phyloP scores from a whole-genome alignment of 1,139 yeast genomes.

The Pichia sp. region DNA sequence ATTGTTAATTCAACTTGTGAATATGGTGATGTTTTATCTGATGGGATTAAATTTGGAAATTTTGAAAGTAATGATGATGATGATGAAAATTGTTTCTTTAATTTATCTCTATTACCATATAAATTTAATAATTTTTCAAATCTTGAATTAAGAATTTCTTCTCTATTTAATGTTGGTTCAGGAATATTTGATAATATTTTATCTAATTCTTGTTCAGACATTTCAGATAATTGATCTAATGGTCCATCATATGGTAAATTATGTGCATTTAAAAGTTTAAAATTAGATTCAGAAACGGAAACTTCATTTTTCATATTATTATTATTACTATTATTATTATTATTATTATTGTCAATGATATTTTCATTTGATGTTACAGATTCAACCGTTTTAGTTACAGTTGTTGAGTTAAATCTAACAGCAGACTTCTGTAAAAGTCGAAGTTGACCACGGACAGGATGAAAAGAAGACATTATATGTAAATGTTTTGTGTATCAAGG shows the following conservation, averaged over 20 bases:
- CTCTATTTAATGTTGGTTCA: slow-evolving; percentile 26
- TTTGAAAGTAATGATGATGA: slow-evolving; percentile 23
- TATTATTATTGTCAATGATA: no score
- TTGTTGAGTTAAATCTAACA: slow-evolving; percentile 7
- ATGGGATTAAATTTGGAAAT: slow-evolving; percentile 35
- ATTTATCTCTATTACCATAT: slow-evolving; percentile 22
- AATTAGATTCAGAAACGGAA: background rate
- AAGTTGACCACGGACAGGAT: slow-evolving; percentile 7
- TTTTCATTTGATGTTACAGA: background rate
- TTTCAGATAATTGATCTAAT: slow-evolving; percentile 17
- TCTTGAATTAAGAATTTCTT: slow-evolving; percentile 21
- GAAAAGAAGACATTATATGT: slow-evolving; percentile 2
- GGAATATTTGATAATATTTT: slow-evolving; percentile 21
- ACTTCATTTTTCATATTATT: background rate
- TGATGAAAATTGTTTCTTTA: slow-evolving; percentile 18
- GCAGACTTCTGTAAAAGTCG: slow-evolving; percentile 5
- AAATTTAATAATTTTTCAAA: slow-evolving; percentile 24
- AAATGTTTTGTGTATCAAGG: background rate
- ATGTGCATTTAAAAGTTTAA: slow-evolving; percentile 9
- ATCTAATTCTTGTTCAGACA: slow-evolving; percentile 24
- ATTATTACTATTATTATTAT: no score
- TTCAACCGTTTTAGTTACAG: background rate
- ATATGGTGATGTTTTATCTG: slow-evolving; percentile 43
- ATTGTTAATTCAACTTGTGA: slow-evolving; percentile 69
- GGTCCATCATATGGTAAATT: slow-evolving; percentile 12